A percentile compares a stretch with the other conserved stretches of the same genome.
phyloP scores from a whole-genome alignment of 78 protist species.

The Dictyostelium capitatum region DNA sequence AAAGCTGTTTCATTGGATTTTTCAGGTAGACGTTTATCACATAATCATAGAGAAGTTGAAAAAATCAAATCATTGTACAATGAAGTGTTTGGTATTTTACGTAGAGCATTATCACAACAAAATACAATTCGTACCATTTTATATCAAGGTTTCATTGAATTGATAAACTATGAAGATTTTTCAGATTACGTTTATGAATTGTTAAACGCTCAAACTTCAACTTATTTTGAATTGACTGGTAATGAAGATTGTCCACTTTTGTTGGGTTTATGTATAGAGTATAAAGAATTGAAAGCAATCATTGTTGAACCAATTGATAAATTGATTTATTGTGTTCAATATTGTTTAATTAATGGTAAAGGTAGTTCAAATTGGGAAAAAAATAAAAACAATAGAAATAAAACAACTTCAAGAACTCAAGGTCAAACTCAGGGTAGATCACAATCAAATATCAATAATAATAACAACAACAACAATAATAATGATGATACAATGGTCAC shows the following conservation, averaged over 20 bases:
- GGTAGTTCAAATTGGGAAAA: too few species aligned
- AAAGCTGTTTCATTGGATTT: neutral
- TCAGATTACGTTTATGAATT: conserved; percentile 22
- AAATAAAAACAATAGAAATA: neutral
- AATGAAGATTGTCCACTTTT: neutral
- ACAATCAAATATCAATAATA: neutral
- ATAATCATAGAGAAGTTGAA: neutral
- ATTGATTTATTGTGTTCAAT: conserved; percentile 49
- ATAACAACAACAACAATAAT: neutral
- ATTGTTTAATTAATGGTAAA: conserved; percentile 9
- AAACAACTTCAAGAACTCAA: neutral
- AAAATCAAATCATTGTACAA: neutral
- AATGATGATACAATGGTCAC: neutral
- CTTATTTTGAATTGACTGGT: neutral
- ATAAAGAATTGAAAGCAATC: neutral
- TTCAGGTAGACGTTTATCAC: neutral
- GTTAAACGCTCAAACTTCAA: neutral
- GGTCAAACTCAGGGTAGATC: neutral
- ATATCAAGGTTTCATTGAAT: conserved; percentile 41
- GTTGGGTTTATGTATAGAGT: neutral
- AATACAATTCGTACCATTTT: conserved; percentile 11
- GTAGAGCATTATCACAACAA: conserved; percentile 59
- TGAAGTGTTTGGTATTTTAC: conserved; percentile 47
- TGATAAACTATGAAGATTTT: neutral
- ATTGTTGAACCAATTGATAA: conserved; percentile 59